Percentiles rank a stretch among this genome's conserved stretches.
phyloP scores from a whole-genome alignment of 2,329 filamentous ascomycete genomes.

The Talaromyces verruculosus region DNA sequence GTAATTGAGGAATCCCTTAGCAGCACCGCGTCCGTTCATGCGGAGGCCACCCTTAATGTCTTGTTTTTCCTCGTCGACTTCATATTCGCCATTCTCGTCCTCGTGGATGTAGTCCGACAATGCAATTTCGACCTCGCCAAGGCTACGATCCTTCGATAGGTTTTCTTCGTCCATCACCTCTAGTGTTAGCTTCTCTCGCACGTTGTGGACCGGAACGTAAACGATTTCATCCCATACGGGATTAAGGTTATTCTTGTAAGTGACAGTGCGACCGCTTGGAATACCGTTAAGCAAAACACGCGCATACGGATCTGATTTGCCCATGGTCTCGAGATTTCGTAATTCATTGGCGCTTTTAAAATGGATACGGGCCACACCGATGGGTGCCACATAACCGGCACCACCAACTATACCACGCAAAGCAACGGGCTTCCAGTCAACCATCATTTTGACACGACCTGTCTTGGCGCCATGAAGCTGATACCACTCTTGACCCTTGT shows the following conservation, averaged over 20 bases:
- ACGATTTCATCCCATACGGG: slow-evolving; percentile 95
- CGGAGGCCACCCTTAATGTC: slow-evolving; percentile 66
- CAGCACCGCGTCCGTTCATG: slow-evolving; percentile 63
- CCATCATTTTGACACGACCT: slow-evolving; percentile 83
- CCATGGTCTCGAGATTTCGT: slow-evolving; percentile 89
- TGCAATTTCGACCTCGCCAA: slow-evolving; percentile 76
- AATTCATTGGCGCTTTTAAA: slow-evolving; percentile 80
- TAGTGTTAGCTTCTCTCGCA: slow-evolving; percentile 77
- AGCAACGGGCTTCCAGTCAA: slow-evolving; percentile 94
- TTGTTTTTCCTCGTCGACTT: slow-evolving; percentile 73
- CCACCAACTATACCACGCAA: slow-evolving; percentile 74
- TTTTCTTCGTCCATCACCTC: slow-evolving; percentile 98
- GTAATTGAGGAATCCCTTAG: slow-evolving; percentile 80
- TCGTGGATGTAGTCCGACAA: slow-evolving; percentile 77
- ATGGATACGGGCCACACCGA: slow-evolving; percentile 93
- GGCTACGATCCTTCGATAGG: slow-evolving; percentile 82
- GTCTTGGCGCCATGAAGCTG: slow-evolving; percentile 76
- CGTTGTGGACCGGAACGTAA: slow-evolving; percentile 85
- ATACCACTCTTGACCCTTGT: slow-evolving; percentile 95
- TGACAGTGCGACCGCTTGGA: slow-evolving; percentile 88
- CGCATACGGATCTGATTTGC: slow-evolving; percentile 94
- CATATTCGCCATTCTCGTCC: slow-evolving; percentile 75
- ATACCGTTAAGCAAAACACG: slow-evolving; percentile 86
- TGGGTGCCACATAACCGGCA: slow-evolving; percentile 86
- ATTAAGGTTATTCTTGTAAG: slow-evolving; percentile 92